Percentiles rank a stretch among this genome's conserved stretches.
These are phyloP conservation scores for Ceratorhiza oryzae-sativae DNA, from an alignment of 1,284 basidiomycete species.

Conservation along the genomic window DNA sequence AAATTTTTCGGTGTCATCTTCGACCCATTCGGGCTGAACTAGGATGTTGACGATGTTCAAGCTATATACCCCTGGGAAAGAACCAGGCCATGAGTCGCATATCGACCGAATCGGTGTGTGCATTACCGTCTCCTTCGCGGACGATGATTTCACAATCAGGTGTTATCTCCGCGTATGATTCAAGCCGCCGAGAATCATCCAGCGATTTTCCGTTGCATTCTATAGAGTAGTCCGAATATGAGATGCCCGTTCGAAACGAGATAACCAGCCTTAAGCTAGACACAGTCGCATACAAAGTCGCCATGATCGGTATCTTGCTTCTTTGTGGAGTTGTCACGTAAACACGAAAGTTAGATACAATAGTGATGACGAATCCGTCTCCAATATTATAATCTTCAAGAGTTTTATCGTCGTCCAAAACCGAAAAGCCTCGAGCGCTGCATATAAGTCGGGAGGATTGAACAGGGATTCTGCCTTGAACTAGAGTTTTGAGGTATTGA, in stretches of 20 bases:
- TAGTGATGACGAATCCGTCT: neutral
- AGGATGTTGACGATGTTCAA: neutral
- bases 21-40: conserved; percentile 12
- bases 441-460: neutral
- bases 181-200: conserved; percentile 13
- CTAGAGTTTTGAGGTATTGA: neutral
- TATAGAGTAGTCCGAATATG: neutral
- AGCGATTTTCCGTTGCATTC: conserved; percentile 12
- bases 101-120: neutral
- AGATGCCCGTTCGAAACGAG: neutral
- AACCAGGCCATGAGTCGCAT: neutral
- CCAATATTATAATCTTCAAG: conserved; percentile 7
- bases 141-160: conserved; percentile 5
- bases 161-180: conserved; percentile 1
- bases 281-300: conserved; percentile 17
- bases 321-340: conserved; percentile 1
- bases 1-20: conserved; percentile 3
- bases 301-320: conserved; percentile 9
- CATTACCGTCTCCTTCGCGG: neutral
- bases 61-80: neutral
- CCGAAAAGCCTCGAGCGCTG: neutral
- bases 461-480: neutral
- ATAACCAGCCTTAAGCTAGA: conserved; percentile 21
- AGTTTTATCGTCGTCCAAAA: conserved; percentile 1
- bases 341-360: conserved; percentile 11